Evolutionary conservation across 306 rosid genomes (phyloP), one percentile per base, ranked within the genome.

Genomic region (Dicorynia guianensis): DNA sequence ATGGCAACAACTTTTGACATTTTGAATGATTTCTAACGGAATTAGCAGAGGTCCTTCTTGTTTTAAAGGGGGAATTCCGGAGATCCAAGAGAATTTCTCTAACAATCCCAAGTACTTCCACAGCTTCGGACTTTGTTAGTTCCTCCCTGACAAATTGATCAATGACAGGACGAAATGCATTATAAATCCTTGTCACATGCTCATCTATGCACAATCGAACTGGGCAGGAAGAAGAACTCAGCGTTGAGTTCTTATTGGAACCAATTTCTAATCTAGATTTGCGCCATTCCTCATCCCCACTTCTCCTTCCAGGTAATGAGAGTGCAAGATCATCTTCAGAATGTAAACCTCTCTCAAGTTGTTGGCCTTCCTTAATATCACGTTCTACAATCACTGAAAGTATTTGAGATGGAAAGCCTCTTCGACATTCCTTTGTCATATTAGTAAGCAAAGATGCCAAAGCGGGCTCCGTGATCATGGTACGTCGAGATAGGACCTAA

Each of bases 261-360:
- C 93, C 96, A 76, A 81, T 18, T 82, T 92, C 97, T 59, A 78
- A 79, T 83, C 97, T 92, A 76, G 84, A 84, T 82, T 80, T 82
- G 64, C 98, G 96, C 98, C 98, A 95, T 86, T 90, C 93, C 84
- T 92, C 86, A 80, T 83, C 82, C 74, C 97, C 98, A 79, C 93
- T 95, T 82, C 74, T 91, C 78, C 98, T 95, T 74, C 96, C 98
- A 69, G 98, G 98, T 77, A 95, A 87, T 57, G 90, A 84, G 81
- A 84, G 80, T 57, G 89, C 83, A 75, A 76, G 63, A 42, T 92
- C 88, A 53, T 84, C 87, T n/a, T 72, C 78, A 83, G 92, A 68
- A 76, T 79, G 76, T 17, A 88, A 64, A 67, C 82, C 69, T 54
- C 86, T 85, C 67, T 95, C 92, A 6, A 93, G 68, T 61, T 71